Base-by-base conservation (phyloP, 139 green algal genomes). In the Micromonas commoda region DNA sequence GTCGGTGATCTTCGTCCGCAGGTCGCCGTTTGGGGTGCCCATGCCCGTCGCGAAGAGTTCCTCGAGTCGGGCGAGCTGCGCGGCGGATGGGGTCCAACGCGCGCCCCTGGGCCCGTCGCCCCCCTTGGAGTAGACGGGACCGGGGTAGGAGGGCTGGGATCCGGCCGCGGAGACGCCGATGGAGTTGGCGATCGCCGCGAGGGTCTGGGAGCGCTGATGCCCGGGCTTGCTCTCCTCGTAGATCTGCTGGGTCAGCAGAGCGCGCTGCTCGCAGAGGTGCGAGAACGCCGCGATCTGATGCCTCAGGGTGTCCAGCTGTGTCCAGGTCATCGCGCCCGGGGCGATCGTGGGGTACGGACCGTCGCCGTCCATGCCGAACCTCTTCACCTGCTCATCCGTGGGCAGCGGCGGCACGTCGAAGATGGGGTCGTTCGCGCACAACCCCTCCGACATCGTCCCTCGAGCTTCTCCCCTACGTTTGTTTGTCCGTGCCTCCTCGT, bases 61-160 rank as follows among this genome's bases (percentile, higher is more conserved):
- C 28, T 86, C 82, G 39, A 86, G 73, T 28, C 64, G 31, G 53
- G 76, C 39, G 60, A 82, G 75, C 74, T 86, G 82, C 64, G 79
- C 66, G 1, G 79, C 37, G 33, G 61, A 53, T 28, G 77, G 77
- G 21, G 72, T 82, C 82, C 82, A 86, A 16, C 82, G 63, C 33
- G 82, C 67, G 3, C 74, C 64, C 64, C 33, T 39, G 65, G 51
- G 32, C 16, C 34, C 26, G 68, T 82, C 21, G 26, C 35, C 29
- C n/a, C 38, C 29, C 19, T 74, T 26, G 24, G 33, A n/a, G 38
- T 53, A 31, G 13, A 33, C 66, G 28, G 66, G 66, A 1, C 13
- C 33, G 13, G 31, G n/a, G 23, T 51, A 51, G 3, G 19, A 21
- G 26, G 29, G 29, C 21, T 73, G 33, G 5, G 68, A 4, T 16